A percentile compares a stretch with the other conserved stretches of the same genome.
These are phyloP conservation scores for Plenodomus biglobosus DNA, from an alignment of 2,329 filamentous ascomycete genomes.

Conservation along the genomic window DNA sequence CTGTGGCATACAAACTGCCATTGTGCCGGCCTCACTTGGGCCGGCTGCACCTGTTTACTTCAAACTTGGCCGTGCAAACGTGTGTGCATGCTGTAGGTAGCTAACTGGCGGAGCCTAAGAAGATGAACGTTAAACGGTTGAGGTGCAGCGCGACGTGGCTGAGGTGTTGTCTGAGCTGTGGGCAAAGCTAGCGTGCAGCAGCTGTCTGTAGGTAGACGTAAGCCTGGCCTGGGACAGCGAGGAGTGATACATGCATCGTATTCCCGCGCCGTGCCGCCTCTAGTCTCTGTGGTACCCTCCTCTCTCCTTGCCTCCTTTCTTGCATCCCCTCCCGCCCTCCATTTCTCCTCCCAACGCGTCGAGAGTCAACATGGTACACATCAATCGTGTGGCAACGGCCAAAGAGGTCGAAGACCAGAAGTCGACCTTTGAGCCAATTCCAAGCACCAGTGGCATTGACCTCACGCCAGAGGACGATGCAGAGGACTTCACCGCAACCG, in stretches of 20 bases:
- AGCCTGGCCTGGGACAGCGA: constrained; percentile 3
- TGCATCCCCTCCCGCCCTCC: background rate
- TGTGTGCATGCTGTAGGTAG: too few relatives aligned
- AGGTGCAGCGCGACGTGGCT: too few relatives aligned
- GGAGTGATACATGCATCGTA: constrained; percentile 6
- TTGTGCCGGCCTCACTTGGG: too few relatives aligned
- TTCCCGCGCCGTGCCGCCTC: background rate
- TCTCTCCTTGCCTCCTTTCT: background rate
- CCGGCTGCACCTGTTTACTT: too few relatives aligned
- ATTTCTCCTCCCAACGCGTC: background rate
- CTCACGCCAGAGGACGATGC: constrained; percentile 37
- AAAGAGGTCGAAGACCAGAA: constrained; percentile 41
- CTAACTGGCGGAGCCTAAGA: too few relatives aligned
- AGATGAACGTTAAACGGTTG: too few relatives aligned
- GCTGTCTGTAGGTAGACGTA: constrained; percentile 5
- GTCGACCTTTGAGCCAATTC: constrained; percentile 21
- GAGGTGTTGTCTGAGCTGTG: too few relatives aligned
- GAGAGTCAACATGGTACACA: constrained; percentile 52
- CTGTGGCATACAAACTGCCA: too few relatives aligned
- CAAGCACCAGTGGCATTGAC: constrained; percentile 19
- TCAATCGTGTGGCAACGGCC: constrained; percentile 48
- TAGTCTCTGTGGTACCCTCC: background rate
- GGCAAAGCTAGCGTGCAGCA: too few relatives aligned
- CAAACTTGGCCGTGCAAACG: too few relatives aligned
- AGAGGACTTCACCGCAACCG: constrained; percentile 69